Conservation (phyloP, 495 filamentous ascomycete genomes). For the Penicillium salamii region DNA sequence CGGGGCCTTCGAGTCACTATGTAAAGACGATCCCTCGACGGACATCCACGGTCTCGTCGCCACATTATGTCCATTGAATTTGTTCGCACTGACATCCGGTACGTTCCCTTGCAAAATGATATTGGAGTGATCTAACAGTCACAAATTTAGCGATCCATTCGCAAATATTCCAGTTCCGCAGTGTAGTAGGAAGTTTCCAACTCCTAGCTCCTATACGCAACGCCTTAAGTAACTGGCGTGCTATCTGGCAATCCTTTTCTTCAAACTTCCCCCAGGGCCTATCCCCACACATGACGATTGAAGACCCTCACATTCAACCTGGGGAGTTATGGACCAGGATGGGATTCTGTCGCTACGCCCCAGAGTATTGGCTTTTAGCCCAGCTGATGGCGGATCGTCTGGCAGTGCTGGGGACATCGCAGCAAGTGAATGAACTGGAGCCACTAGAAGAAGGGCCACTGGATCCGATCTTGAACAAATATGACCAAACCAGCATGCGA, state of each 20-base stretch:
- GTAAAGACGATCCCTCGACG: not conserved
- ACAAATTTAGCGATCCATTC: conserved; percentile 12
- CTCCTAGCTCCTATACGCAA: conserved; percentile 12
- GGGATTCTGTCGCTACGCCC: conserved; percentile 18
- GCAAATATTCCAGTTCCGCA: conserved; percentile 25
- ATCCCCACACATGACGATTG: conserved; percentile 11
- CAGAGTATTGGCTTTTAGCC: conserved; percentile 22
- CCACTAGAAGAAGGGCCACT: conserved; percentile 10
- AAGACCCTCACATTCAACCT: conserved; percentile 3
- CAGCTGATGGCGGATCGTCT: conserved; percentile 20
- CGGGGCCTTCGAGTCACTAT: conserved; percentile 11
- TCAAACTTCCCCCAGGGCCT: not conserved
- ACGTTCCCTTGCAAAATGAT: not conserved
- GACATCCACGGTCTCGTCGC: conserved; percentile 1
- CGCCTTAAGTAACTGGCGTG: conserved; percentile 15
- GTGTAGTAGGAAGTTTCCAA: conserved; percentile 13
- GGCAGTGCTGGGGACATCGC: not conserved
- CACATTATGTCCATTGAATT: conserved; percentile 16
- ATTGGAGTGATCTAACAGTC: not conserved
- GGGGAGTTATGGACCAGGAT: conserved; percentile 17
- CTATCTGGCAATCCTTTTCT: conserved; percentile 15
- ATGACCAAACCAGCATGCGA: conserved; percentile 26
- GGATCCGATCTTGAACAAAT: conserved; percentile 23
- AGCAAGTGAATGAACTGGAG: conserved; percentile 3
- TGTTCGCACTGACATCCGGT: conserved; percentile 20